Percentiles rank a stretch among this genome's conserved stretches.
Conservation (phyloP, 2,329 filamentous ascomycete species). For the Alternaria alternata region DNA sequence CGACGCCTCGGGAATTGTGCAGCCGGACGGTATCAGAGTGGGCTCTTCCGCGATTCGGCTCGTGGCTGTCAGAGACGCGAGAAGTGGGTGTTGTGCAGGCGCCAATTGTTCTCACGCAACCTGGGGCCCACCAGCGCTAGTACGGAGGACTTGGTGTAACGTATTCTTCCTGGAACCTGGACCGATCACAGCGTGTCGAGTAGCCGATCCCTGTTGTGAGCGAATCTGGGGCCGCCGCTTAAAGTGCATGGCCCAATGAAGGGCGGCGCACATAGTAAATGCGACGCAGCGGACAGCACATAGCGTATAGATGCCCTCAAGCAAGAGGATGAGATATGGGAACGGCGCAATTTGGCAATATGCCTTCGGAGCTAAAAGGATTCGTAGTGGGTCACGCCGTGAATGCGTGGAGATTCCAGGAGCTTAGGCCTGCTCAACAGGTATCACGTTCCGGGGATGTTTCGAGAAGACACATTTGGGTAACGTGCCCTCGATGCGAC, state of each 20-base stretch:
- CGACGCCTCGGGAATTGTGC: constrained; percentile 16
- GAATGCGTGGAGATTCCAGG: constrained; percentile 23
- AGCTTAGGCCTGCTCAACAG: constrained; percentile 18
- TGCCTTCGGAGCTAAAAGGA: not conserved
- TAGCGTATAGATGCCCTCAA: constrained; percentile 1
- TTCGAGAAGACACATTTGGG: constrained; percentile 18
- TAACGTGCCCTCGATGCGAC: constrained; percentile 3
- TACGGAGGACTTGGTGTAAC: constrained; percentile 31
- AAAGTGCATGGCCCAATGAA: constrained; percentile 28
- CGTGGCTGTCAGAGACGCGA: constrained; percentile 21
- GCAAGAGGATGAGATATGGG: not conserved
- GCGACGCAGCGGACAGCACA: constrained; percentile 11
- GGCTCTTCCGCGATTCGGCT: constrained; percentile 5
- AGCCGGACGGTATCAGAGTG: constrained; percentile 6
- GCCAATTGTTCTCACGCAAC: constrained; percentile 19
- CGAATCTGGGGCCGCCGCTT: constrained; percentile 31
- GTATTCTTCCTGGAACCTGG: constrained; percentile 21
- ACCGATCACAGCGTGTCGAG: constrained; percentile 23
- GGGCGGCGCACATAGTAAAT: constrained; percentile 8
- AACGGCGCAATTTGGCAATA: constrained; percentile 1
- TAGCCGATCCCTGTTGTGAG: constrained; percentile 32
- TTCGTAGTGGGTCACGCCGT: not conserved
- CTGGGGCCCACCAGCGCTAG: constrained; percentile 23
- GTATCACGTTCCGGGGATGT: constrained; percentile 20
- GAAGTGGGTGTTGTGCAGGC: constrained; percentile 21